Percentiles rank a stretch among this genome's conserved stretches.
Evolutionary conservation across 1,284 basidiomycete genomes (phyloP).

Genomic region (Mycena citricolor): DNA sequence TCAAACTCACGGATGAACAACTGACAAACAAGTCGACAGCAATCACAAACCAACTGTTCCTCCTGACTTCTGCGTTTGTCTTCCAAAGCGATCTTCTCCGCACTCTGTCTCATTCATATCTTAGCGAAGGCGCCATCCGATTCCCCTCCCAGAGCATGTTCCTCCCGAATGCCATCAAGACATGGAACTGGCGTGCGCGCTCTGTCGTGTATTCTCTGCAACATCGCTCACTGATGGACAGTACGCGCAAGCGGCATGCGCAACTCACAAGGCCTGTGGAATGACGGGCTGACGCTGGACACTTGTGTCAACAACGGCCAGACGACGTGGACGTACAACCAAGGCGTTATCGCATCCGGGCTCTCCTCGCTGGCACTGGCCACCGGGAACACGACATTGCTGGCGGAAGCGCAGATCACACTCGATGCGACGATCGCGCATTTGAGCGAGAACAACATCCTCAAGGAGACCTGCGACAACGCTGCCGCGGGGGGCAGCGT

Average conservation of each 20-base stretch:
- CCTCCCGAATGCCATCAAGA: slow-evolving; percentile 48
- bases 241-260: slow-evolving; percentile 45
- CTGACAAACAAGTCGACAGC: slow-evolving; percentile 26
- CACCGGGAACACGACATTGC: slow-evolving; percentile 37
- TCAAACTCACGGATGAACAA: not conserved
- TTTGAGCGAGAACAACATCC: slow-evolving; percentile 39
- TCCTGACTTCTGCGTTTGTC: slow-evolving; percentile 42
- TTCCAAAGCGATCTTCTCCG: too few relatives aligned
- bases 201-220: slow-evolving; percentile 1
- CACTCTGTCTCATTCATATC: slow-evolving; percentile 14
- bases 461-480: slow-evolving; percentile 54
- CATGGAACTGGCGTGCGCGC: slow-evolving; percentile 46
- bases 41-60: slow-evolving; percentile 56
- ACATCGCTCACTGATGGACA: slow-evolving; percentile 37
- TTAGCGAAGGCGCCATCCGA: slow-evolving; percentile 43
- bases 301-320: slow-evolving; percentile 49
- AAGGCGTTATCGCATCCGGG: slow-evolving; percentile 52
- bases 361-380: slow-evolving; percentile 44
- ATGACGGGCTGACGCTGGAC: slow-evolving; percentile 42
- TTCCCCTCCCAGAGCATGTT: slow-evolving; percentile 35
- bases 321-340: slow-evolving; percentile 26
- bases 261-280: slow-evolving; percentile 47
- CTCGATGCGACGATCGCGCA: slow-evolving; percentile 48
- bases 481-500: slow-evolving; percentile 35
- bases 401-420: slow-evolving; percentile 50